Evolutionary conservation across 2,329 filamentous ascomycete genomes (phyloP).

Genomic region (Alternaria gaisen): DNA sequence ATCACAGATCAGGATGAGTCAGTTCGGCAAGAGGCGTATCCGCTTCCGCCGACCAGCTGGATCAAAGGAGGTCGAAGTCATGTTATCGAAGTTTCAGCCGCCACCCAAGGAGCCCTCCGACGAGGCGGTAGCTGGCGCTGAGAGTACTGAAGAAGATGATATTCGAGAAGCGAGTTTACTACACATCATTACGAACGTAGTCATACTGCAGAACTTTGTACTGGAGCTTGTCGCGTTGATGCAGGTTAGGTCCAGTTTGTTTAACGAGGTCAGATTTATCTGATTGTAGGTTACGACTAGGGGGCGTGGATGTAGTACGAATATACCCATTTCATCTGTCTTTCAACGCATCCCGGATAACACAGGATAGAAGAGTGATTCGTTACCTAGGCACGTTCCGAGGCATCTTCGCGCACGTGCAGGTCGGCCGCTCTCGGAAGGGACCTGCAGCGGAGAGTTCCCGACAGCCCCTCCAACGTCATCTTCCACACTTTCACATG

Average conservation of each 20-base stretch:
- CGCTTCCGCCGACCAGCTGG: conserved; percentile 42
- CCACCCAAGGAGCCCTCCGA: conserved; percentile 40
- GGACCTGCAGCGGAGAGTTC: conserved; percentile 32
- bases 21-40: conserved; percentile 48
- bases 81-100: conserved; percentile 48
- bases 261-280: conserved; percentile 56
- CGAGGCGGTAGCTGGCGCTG: conserved; percentile 24
- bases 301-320: conserved; percentile 21
- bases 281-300: conserved; percentile 21
- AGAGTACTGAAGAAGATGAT: conserved; percentile 34
- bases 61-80: conserved; percentile 41
- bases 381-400: conserved; percentile 15
- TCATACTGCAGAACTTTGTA: conserved; percentile 61
- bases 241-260: conserved; percentile 59
- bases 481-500: conserved; percentile 45
- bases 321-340: conserved; percentile 31
- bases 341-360: conserved; percentile 20
- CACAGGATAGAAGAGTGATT: background rate
- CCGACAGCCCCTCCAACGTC: conserved; percentile 37
- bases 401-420: conserved; percentile 32
- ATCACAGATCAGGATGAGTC: conserved; percentile 39
- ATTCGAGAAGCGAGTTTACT: conserved; percentile 56
- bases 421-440: conserved; percentile 29
- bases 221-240: conserved; percentile 59
- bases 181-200: conserved; percentile 61